A percentile compares a stretch with the other conserved stretches of the same genome.
phyloP scores from a whole-genome alignment of 139 green algal genomes.

The Chlamydomonas urium region DNA sequence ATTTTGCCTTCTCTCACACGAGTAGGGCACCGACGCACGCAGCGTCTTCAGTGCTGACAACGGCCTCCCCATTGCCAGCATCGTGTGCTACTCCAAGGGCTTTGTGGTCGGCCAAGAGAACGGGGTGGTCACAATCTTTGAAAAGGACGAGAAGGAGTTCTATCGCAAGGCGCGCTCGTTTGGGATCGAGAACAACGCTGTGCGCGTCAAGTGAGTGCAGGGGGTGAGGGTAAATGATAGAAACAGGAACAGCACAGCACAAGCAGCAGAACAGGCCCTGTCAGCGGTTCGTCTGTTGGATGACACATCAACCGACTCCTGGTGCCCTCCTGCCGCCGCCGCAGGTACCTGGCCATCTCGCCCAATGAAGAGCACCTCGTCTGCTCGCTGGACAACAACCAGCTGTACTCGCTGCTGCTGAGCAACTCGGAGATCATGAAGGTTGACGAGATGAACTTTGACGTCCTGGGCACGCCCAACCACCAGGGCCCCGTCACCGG shows the following conservation, averaged over 20 bases:
- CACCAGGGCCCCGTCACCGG: constrained; percentile 41
- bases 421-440: constrained; percentile 69
- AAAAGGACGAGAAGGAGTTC: constrained; percentile 60
- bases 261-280: not conserved
- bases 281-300: no score
- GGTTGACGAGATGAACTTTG: constrained; percentile 78
- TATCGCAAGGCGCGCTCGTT: constrained; percentile 47
- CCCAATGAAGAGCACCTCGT: constrained; percentile 75
- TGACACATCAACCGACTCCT: not conserved
- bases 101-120: constrained; percentile 63
- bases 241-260: no score
- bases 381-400: constrained; percentile 55
- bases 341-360: constrained; percentile 52
- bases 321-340: not conserved
- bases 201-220: constrained; percentile 41
- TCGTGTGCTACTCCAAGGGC: constrained; percentile 63
- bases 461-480: constrained; percentile 46
- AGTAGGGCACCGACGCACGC: constrained; percentile 48
- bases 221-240: not conserved
- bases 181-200: constrained; percentile 46
- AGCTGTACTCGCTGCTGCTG: constrained; percentile 62
- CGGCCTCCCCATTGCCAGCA: constrained; percentile 40
- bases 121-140: constrained; percentile 60
- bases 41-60: constrained; percentile 45
- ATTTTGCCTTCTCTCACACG: not conserved